Evolutionary conservation across 208 protist genomes (phyloP).

Genomic region (Acanthamoeba healyi): DNA sequence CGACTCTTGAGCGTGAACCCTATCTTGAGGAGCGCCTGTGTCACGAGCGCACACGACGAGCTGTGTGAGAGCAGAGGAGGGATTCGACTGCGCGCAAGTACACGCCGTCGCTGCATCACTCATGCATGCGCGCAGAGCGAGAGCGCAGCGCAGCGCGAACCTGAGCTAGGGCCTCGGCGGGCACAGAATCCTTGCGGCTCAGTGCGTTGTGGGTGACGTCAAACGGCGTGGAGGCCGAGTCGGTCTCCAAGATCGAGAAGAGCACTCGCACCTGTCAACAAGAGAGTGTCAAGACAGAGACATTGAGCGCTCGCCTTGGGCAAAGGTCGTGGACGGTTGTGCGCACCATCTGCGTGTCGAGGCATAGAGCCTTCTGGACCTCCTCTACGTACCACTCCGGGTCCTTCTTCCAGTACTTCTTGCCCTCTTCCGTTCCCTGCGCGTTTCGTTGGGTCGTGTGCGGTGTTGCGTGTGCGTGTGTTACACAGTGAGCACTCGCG

Average conservation of each 20-base stretch:
- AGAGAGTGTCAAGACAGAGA: background rate
- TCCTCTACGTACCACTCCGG: slow-evolving; percentile 30
- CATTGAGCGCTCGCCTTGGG: no score
- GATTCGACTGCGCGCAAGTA: no score
- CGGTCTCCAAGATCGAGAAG: background rate
- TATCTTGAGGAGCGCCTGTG: background rate
- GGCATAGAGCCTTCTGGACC: background rate
- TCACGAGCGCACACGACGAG: background rate
- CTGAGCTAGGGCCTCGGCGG: background rate
- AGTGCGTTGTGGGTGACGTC: background rate
- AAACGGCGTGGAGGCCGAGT: background rate
- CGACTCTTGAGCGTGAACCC: slow-evolving; percentile 32
- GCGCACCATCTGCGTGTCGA: slow-evolving; percentile 8
- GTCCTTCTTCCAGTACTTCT: slow-evolving; percentile 30
- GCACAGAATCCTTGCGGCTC: background rate
- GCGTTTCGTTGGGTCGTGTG: background rate
- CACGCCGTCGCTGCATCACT: no score
- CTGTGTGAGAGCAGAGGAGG: no score
- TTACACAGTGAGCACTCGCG: no score
- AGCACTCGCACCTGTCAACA: background rate
- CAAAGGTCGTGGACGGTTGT: no score
- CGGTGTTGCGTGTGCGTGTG: background rate
- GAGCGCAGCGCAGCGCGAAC: background rate
- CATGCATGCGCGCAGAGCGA: background rate
- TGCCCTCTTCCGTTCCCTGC: slow-evolving; percentile 34